Conservation (phyloP, 192 early-diverging fungal genomes). For the Kappamyces sp. region DNA sequence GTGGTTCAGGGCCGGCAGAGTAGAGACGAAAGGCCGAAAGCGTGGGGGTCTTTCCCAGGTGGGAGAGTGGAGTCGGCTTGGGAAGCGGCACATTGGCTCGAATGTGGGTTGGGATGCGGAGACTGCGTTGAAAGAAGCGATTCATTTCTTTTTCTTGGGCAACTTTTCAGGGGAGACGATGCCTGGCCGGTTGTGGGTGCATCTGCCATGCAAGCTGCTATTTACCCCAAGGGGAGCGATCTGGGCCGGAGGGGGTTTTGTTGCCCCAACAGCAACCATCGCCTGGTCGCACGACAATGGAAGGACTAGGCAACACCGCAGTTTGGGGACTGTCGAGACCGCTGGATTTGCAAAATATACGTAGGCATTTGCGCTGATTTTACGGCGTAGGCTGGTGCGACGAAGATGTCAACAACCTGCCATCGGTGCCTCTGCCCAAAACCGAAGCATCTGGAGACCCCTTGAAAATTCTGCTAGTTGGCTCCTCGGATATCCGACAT, state of each 20-base stretch:
- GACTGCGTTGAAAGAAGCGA: background rate
- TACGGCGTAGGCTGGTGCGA: background rate
- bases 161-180: background rate
- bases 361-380: background rate
- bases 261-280: too few species aligned
- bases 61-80: background rate
- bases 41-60: too few species aligned
- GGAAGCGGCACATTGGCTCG: background rate
- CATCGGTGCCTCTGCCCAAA: background rate
- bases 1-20: conserved; percentile 60
- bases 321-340: conserved; percentile 38
- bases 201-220: background rate
- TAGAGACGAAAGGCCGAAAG: conserved; percentile 52
- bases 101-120: conserved; percentile 5
- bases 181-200: background rate
- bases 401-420: conserved; percentile 6
- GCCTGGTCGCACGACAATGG: conserved; percentile 14
- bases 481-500: conserved; percentile 38
- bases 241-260: too few species aligned
- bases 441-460: conserved; percentile 10
- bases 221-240: too few species aligned
- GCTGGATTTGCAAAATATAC: conserved; percentile 29
- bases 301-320: conserved; percentile 34
- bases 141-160: conserved; percentile 1
- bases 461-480: conserved; percentile 39